Evolutionary conservation across 202 grass and related monocot genomes (phyloP), one percentile per base, ranked within the genome.

Genomic region (Hordeum pubiflorum): DNA sequence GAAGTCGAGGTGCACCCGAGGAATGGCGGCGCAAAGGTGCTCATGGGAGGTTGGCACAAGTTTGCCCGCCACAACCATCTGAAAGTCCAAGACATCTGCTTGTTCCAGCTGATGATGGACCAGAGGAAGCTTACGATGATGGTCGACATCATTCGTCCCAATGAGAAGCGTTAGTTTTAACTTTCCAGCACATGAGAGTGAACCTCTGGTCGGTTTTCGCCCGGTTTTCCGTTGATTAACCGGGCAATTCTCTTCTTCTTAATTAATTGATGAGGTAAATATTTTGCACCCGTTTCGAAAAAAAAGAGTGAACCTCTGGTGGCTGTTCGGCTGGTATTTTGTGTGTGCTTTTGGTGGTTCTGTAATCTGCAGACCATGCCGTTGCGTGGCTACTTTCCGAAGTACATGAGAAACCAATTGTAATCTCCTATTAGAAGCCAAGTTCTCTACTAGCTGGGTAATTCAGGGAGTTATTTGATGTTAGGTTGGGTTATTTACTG

Each of bases 61-160:
- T 84, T 84, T 29, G 65, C 50, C 27, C n/a, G 0, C 0, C 64
- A 71, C n/a, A 84, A 84, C 10, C 23, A 1, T 20, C 41, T 85
- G 46, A 12, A 22, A 33, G 15, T 55, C 1, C 2, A 71, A 26
- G 82, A 84, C 8, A 63, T 85, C 10, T 85, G 67, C 17, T 76
- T 85, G 41, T 79, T 85, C 76, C 32, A 85, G 58, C 32, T 73
- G 22, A 65, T 54, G 50, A 46, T 7, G 15, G 26, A 41, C 2
- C 75, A 64, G 58, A 73, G 10, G 75, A 62, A 6, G 32, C 83
- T 79, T 54, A 41, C 57, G 3, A 85, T 85, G 66, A 69, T 18
- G 5, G 75, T 79, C 32, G 2, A 79, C 13, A 79, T 85, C 43
- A 73, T 79, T 73, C 76, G 3, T 39, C 67, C 63, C 46, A 52